Conservation (phyloP, 768 basidiomycete genomes). For the Collybia mongolica region DNA sequence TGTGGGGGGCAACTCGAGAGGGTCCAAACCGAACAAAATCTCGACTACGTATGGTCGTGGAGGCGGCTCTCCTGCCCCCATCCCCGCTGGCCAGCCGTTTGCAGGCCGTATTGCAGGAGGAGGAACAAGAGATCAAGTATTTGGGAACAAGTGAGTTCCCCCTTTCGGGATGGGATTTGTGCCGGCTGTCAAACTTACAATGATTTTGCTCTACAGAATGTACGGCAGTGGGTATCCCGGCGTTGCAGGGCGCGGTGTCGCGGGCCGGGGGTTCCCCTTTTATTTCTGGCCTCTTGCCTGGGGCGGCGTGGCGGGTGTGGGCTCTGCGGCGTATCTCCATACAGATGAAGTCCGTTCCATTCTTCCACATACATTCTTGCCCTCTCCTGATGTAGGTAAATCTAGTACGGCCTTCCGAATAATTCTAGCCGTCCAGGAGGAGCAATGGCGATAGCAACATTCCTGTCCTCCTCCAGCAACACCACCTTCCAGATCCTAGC, state of each 20-base stretch:
- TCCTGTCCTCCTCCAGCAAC: slow-evolving; percentile 30
- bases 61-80: slow-evolving; percentile 19
- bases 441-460: slow-evolving; percentile 31
- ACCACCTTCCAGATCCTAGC: slow-evolving; percentile 42
- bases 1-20: background rate
- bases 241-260: slow-evolving; percentile 32
- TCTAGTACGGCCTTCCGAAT: slow-evolving; percentile 13
- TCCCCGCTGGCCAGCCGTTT: slow-evolving; percentile 33
- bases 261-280: slow-evolving; percentile 47
- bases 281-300: slow-evolving; percentile 55
- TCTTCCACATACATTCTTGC: background rate
- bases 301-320: slow-evolving; percentile 23
- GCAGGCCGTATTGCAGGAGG: slow-evolving; percentile 42
- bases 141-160: slow-evolving; percentile 32
- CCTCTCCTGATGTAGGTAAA: background rate
- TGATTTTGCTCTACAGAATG: slow-evolving; percentile 22
- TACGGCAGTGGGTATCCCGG: slow-evolving; percentile 60
- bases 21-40: background rate
- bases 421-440: slow-evolving; percentile 53
- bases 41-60: slow-evolving; percentile 12
- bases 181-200: background rate
- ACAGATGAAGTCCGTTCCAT: slow-evolving; percentile 33
- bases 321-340: slow-evolving; percentile 14
- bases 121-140: slow-evolving; percentile 37
- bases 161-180: background rate